Evolutionary conservation across 2,329 filamentous ascomycete genomes (phyloP).

Genomic region (Scedosporium dehoogii): DNA sequence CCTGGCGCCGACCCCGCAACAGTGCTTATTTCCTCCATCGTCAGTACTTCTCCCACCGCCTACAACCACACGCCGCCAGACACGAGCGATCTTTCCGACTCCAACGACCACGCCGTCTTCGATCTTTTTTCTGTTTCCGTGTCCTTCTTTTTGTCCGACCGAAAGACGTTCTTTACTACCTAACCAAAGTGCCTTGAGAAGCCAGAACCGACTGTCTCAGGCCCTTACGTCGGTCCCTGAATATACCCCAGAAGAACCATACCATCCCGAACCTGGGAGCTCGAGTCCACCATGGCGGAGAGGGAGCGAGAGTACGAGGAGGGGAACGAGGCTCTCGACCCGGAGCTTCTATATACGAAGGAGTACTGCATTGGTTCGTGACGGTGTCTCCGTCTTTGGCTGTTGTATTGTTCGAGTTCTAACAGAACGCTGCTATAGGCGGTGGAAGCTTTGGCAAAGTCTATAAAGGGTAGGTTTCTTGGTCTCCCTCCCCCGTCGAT

Average conservation of each 20-base stretch:
- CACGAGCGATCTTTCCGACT: too few relatives aligned
- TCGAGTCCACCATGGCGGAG: slow-evolving; percentile 32
- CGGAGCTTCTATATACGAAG: slow-evolving; percentile 86
- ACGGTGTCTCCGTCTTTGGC: not conserved
- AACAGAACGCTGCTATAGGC: slow-evolving; percentile 38
- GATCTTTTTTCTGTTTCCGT: too few relatives aligned
- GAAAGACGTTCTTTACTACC: too few relatives aligned
- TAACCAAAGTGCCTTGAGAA: too few relatives aligned
- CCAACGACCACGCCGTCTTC: too few relatives aligned
- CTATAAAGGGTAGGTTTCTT: slow-evolving; percentile 74
- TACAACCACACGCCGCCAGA: too few relatives aligned
- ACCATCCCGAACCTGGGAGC: not conserved
- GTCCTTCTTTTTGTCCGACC: too few relatives aligned
- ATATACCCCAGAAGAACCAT: too few relatives aligned
- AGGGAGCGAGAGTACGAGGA: slow-evolving; percentile 36
- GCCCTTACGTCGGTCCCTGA: too few relatives aligned
- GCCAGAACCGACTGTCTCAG: too few relatives aligned
- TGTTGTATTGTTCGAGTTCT: slow-evolving; percentile 13
- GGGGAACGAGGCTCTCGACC: slow-evolving; percentile 57
- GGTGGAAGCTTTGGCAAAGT: slow-evolving; percentile 98
- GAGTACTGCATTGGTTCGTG: slow-evolving; percentile 73
- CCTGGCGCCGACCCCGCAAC: not conserved
- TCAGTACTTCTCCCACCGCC: not conserved
- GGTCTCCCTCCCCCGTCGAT: not conserved
- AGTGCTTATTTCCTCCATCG: not conserved